Evolutionary conservation across 2,329 filamentous ascomycete species (phyloP).

Genomic region (Harringtonia lauricola): DNA sequence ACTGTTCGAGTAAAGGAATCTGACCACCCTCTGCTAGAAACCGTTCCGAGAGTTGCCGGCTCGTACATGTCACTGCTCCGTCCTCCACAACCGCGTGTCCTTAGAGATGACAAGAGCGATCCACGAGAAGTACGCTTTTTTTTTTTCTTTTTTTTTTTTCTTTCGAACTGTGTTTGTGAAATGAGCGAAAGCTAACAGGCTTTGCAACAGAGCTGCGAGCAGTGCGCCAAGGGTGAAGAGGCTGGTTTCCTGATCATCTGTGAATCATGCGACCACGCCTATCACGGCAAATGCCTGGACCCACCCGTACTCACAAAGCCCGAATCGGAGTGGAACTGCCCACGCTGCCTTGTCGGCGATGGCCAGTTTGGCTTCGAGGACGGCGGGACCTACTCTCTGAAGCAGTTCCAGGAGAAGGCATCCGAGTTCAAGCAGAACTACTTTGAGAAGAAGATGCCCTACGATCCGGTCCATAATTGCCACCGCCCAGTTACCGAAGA

Average conservation of each 20-base stretch:
- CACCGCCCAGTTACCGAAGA: constrained; percentile 80
- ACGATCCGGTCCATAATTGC: constrained; percentile 72
- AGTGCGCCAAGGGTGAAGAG: constrained; percentile 72
- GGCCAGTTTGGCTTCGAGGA: constrained; percentile 97
- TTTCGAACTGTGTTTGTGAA: not conserved
- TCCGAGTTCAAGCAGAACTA: constrained; percentile 91
- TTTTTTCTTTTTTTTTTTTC: not conserved
- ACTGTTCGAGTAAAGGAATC: not conserved
- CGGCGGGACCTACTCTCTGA: constrained; percentile 87
- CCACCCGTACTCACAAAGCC: constrained; percentile 69
- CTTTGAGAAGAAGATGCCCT: constrained; percentile 82
- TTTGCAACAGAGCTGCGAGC: constrained; percentile 62
- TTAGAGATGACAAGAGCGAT: constrained; percentile 38
- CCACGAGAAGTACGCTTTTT: constrained; percentile 28
- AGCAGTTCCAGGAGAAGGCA: constrained; percentile 92
- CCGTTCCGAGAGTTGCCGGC: constrained; percentile 76
- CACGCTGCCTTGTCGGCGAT: constrained; percentile 87
- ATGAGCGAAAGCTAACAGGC: not conserved
- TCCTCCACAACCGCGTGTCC: constrained; percentile 60
- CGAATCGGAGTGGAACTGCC: constrained; percentile 90
- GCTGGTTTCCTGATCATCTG: constrained; percentile 62
- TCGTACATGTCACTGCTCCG: constrained; percentile 95
- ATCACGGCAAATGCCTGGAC: constrained; percentile 79
- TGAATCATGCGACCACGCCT: constrained; percentile 85
- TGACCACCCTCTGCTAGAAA: constrained; percentile 27